Base-by-base conservation (phyloP, 768 basidiomycete genomes). In the Xerocomellus intermedius region DNA sequence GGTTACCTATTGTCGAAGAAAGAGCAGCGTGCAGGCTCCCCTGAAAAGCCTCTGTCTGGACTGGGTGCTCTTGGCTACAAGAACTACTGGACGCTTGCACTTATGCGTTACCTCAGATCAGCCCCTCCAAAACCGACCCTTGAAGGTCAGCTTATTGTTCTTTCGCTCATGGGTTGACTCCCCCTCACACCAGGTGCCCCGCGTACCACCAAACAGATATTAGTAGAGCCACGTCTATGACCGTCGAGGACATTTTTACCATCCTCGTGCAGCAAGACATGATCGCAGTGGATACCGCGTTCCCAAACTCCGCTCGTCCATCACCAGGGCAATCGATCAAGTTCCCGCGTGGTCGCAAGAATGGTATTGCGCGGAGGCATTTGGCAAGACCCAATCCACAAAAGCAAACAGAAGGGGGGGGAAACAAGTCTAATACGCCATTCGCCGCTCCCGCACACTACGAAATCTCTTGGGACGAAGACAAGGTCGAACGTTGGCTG, bases 1-100 rank as follows among this genome's bases (percentile, higher is more conserved):
- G 96, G 97, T 73, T 99, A 97, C 74, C 78, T 97, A 8, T 75
- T 99, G 60, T 97, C 95, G 8, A 96, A 91, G 79, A 97, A 97
- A 66, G 97, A 99, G 70, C 85, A 84, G 32, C 77, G 94, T 50
- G 67, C 85, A 12, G 97, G 97, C 21, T 93, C 95, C 8, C 97
- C 97, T 2, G 97, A 99, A 71, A 95, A 95, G 64, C 97, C 97
- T 13, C 82, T 99, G 13, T 98, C 94, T 41, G 87, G 83, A 38
- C 81, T 99, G 24, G 97, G 97, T 22, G 88, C 91, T 13, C 77
- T 98, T 50, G 91, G 93, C n/a, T 99, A 99, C 75, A 86, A 80
- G 75, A 91, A 87, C 59, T 98, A 98, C 68, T 98, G 97, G 96
- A 91, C 86, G 3, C 75, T 94, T 42, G 80, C 92, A 35, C 67